Conservation (phyloP, 2,329 filamentous ascomycete species). For the Blumeria graminis region DNA sequence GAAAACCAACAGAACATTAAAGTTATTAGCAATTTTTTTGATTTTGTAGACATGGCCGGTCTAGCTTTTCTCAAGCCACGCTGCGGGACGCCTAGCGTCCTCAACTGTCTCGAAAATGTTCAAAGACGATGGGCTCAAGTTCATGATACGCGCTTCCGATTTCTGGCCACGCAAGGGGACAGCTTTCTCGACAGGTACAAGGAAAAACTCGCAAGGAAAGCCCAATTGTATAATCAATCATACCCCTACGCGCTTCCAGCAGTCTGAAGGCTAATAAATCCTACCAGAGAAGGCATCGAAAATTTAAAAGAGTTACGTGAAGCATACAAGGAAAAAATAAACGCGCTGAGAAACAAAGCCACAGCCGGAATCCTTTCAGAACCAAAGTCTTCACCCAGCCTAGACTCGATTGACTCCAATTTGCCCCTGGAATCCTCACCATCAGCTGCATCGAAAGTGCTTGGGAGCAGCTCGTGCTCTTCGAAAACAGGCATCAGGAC, state of each 20-base stretch:
- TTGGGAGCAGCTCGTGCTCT: conserved; percentile 10
- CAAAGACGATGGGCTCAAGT: conserved; percentile 82
- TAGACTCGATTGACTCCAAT: conserved; percentile 8
- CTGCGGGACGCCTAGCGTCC: too few relatives aligned
- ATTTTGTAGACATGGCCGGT: too few relatives aligned
- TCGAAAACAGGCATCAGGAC: conserved; percentile 24
- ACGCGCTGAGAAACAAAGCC: conserved; percentile 42
- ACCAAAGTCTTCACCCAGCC: conserved; percentile 9
- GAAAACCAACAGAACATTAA: too few relatives aligned
- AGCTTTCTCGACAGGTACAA: conserved; percentile 65
- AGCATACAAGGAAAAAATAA: conserved; percentile 68
- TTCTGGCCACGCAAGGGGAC: conserved; percentile 54
- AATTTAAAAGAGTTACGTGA: conserved; percentile 55
- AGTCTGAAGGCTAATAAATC: neutral
- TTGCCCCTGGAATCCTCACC: conserved; percentile 16
- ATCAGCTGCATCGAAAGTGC: conserved; percentile 14
- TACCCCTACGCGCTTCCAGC: neutral
- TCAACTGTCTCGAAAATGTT: conserved; percentile 7
- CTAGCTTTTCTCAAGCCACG: too few relatives aligned
- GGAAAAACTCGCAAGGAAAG: conserved; percentile 64
- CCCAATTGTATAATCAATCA: conserved; percentile 26
- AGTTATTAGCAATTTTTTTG: too few relatives aligned
- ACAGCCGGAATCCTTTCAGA: conserved; percentile 21
- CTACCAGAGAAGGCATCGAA: conserved; percentile 29
- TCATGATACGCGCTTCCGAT: conserved; percentile 79